These are phyloP conservation scores for Cryptosporidium parvum DNA, from an alignment of 169 alveolate species.

Conservation along the genomic window DNA sequence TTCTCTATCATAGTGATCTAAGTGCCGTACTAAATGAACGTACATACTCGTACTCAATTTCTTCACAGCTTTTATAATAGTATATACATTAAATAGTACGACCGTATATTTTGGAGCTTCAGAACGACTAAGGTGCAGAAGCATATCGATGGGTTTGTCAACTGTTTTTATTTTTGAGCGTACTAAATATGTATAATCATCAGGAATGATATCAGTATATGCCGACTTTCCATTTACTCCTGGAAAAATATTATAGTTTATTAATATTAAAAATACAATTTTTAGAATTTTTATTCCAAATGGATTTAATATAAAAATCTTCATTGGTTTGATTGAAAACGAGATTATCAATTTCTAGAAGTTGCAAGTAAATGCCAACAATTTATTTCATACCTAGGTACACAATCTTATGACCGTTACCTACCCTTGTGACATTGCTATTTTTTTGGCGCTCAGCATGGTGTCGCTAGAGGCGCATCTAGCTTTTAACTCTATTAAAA, in stretches of 20 bases:
- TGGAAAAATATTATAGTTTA: background rate
- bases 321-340: background rate
- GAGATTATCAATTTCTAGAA: background rate
- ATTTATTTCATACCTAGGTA: background rate
- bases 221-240: background rate
- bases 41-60: slow-evolving; percentile 36
- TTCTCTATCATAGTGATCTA: slow-evolving; percentile 61
- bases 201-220: slow-evolving; percentile 20
- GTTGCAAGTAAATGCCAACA: background rate
- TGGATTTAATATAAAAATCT: background rate
- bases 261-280: background rate
- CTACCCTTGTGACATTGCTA: background rate
- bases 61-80: background rate
- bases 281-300: background rate
- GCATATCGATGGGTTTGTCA: slow-evolving; percentile 19
- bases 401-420: slow-evolving; percentile 3
- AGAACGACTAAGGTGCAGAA: slow-evolving; percentile 44
- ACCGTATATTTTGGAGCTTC: slow-evolving; percentile 60
- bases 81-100: slow-evolving; percentile 17
- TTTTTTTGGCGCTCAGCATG: background rate
- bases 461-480: slow-evolving; percentile 13
- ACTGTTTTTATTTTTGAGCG: background rate
- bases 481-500: background rate
- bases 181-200: slow-evolving; percentile 17
- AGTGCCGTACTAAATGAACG: slow-evolving; percentile 53